Evolutionary conservation across 306 rosid genomes (phyloP), one percentile per base, ranked within the genome.

Genomic region (Lathyrus tuberosus): DNA sequence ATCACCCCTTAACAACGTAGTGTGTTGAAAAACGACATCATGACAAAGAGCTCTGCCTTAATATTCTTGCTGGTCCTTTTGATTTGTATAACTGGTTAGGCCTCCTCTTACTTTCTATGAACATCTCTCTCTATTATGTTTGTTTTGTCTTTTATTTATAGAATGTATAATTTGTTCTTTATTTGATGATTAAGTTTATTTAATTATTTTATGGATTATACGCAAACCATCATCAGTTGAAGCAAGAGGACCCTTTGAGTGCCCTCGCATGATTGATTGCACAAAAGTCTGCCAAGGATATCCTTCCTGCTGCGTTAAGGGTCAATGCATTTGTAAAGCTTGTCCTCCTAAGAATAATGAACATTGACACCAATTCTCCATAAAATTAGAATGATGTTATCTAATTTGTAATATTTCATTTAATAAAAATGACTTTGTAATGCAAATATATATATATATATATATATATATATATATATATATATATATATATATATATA

Each of bases 71-170:
- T 66, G 17, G 16, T 66, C 44, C 41, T 66, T 65, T 28, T 65
- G 8, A 31, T 66, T 47, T 30, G 24, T 42, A 12, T 51, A 68
- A 7, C 62, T 35, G 62, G 73, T 68, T 13, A 10, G 54, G 10
- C 24, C 22, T 48, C 54, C 54, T 48, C 22, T 48, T 48, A 48
- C 5, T 48, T 48, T 48, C 20, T 48, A 15, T 47, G 22, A 6
- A 44, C 20, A 47, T 47, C 48, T 43, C 48, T 43, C 48, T 13
- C 48, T 16, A 43, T 43, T 42, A 14, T 42, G 12, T 13, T 6
- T 62, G 1, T 53, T 22, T 53, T 22, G 16, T 43, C 47, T 26
- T 38, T 71, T 14, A 33, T 10, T 18, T 15, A 15, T 7, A 1
- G 4, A 48, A 48, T 13, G 8, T 1, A 33, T 49, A 33, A 6